Percentiles rank a stretch among this genome's conserved stretches.
phyloP scores from a whole-genome alignment of 331 rosid genomes.

The Pyracantha coccinea region DNA sequence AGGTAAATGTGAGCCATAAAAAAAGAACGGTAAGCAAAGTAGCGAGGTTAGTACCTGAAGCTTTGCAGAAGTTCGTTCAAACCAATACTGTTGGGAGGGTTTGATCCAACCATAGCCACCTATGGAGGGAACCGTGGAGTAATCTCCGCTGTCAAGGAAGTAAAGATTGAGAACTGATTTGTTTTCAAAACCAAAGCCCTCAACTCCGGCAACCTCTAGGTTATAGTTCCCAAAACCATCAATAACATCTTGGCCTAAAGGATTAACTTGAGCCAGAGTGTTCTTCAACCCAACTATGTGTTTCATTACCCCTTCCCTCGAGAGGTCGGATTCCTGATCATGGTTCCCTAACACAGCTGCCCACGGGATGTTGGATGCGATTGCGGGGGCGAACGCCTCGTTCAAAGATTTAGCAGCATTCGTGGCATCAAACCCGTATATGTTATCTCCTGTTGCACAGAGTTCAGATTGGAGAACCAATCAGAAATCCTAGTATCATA shows the following conservation, averaged over 20 bases:
- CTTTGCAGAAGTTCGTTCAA: slow-evolving; percentile 45
- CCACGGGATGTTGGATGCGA: slow-evolving; percentile 71
- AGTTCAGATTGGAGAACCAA: not conserved
- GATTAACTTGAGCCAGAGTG: slow-evolving; percentile 64
- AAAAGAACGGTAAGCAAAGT: not conserved
- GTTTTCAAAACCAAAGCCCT: slow-evolving; percentile 56
- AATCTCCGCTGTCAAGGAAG: slow-evolving; percentile 92
- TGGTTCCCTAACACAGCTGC: slow-evolving; percentile 88
- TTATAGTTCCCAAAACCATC: slow-evolving; percentile 90
- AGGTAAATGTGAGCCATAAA: not conserved
- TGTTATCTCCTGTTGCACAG: slow-evolving; percentile 63
- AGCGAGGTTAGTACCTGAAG: slow-evolving; percentile 46
- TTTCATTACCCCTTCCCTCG: slow-evolving; percentile 82
- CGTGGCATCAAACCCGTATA: slow-evolving; percentile 46
- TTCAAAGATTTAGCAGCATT: slow-evolving; percentile 62
- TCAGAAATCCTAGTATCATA: not conserved
- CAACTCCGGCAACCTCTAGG: slow-evolving; percentile 60
- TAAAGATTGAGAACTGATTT: slow-evolving; percentile 79
- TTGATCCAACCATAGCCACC: slow-evolving; percentile 78
- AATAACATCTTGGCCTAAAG: slow-evolving; percentile 34
- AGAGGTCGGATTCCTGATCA: slow-evolving; percentile 81
- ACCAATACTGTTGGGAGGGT: slow-evolving; percentile 86
- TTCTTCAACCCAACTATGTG: slow-evolving; percentile 56
- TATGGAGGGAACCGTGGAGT: slow-evolving; percentile 58
- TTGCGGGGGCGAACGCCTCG: slow-evolving; percentile 76